These are phyloP conservation scores for Exserohilum turcica DNA, from an alignment of 2,329 filamentous ascomycete species.

Conservation along the genomic window DNA sequence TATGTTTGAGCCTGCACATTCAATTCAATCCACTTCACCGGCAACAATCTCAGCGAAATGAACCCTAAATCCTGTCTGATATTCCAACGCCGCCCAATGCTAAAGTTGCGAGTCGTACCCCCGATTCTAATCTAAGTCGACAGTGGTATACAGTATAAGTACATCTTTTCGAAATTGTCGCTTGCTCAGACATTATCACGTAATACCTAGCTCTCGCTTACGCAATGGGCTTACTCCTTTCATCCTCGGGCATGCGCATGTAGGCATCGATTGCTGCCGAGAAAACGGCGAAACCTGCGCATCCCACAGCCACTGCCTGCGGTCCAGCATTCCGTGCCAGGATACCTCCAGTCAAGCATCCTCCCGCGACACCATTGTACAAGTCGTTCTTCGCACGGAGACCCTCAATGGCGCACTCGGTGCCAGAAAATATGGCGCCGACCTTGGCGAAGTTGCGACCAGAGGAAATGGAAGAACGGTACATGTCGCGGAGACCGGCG, in stretches of 20 bases:
- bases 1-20: no score
- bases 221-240: conserved; percentile 48
- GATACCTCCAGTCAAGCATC: conserved; percentile 89
- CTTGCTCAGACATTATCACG: no score
- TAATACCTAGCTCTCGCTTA: conserved; percentile 20
- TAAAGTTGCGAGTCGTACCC: conserved; percentile 15
- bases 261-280: conserved; percentile 89
- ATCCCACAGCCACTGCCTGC: conserved; percentile 84
- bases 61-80: neutral
- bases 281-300: conserved; percentile 92
- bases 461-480: conserved; percentile 75
- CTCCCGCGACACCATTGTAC: conserved; percentile 82
- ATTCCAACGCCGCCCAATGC: conserved; percentile 32
- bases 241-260: conserved; percentile 62
- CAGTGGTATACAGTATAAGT: conserved; percentile 23
- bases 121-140: conserved; percentile 1
- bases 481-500: conserved; percentile 93
- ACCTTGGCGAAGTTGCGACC: conserved; percentile 95
- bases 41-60: neutral
- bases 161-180: conserved; percentile 6
- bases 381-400: conserved; percentile 92
- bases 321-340: conserved; percentile 86
- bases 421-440: conserved; percentile 86
- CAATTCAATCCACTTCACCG: no score
- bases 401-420: conserved; percentile 95